These are phyloP conservation scores for Arabidopsis lyrata DNA, from an alignment of 441 rosid species.

Conservation along the genomic window DNA sequence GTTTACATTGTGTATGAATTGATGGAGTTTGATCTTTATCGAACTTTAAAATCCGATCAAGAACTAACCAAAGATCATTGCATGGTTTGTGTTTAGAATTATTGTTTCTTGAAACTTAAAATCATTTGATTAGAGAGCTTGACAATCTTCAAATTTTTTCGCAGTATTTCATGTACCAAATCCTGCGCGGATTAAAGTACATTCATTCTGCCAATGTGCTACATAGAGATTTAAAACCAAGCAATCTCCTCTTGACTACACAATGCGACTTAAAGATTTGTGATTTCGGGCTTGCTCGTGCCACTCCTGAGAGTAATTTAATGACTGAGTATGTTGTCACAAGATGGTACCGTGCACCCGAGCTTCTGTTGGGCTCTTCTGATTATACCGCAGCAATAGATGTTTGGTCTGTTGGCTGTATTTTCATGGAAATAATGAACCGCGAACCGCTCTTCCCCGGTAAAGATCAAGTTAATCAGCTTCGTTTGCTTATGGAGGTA, in stretches of 20 bases:
- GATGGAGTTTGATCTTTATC: conserved; percentile 75
- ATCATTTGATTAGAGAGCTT: conserved; percentile 19
- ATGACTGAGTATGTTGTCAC: conserved; percentile 90
- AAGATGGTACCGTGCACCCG: conserved; percentile 95
- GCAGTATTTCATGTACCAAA: conserved; percentile 89
- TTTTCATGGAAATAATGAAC: conserved; percentile 81
- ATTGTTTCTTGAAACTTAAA: background rate
- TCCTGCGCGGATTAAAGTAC: conserved; percentile 85
- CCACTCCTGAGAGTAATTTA: conserved; percentile 71
- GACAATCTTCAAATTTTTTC: conserved; percentile 28
- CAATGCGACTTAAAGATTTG: conserved; percentile 81
- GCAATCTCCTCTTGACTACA: conserved; percentile 76
- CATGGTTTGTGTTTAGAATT: conserved; percentile 56
- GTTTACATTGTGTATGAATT: conserved; percentile 90
- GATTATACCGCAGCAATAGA: conserved; percentile 85
- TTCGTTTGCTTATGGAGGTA: conserved; percentile 83
- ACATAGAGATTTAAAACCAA: conserved; percentile 90
- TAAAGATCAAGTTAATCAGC: conserved; percentile 78
- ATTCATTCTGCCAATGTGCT: conserved; percentile 91
- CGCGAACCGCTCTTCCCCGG: conserved; percentile 87
- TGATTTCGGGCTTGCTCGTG: conserved; percentile 88
- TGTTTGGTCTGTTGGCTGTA: conserved; percentile 94
- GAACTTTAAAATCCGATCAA: conserved; percentile 66
- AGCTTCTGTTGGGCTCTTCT: conserved; percentile 74
- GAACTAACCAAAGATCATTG: conserved; percentile 67